Conservation (phyloP, 805 yeast species). For the Komagataella populi region DNA sequence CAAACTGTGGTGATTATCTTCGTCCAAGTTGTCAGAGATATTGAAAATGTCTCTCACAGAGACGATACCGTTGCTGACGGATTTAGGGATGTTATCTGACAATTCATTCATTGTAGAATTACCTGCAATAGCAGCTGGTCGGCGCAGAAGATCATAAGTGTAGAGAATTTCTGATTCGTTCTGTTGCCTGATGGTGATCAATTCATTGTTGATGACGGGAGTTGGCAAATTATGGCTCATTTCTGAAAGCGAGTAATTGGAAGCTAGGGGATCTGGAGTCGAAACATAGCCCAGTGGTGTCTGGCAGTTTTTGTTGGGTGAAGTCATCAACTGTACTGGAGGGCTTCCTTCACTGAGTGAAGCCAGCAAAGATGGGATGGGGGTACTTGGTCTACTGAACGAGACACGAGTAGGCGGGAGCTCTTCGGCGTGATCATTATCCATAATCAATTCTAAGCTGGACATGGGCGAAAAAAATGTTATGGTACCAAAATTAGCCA, state of each 20-base stretch:
- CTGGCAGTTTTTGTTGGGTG: neutral
- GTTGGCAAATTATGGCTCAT: neutral
- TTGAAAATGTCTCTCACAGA: neutral
- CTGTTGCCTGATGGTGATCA: neutral
- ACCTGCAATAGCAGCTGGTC: neutral
- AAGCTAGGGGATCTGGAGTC: neutral
- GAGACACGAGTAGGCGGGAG: neutral
- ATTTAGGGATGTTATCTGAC: neutral
- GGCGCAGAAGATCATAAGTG: neutral
- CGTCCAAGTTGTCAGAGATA: neutral
- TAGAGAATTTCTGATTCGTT: neutral
- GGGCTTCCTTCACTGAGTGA: neutral
- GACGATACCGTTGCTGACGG: neutral
- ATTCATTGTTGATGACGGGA: neutral
- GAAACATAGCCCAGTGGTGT: neutral
- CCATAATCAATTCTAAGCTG: neutral
- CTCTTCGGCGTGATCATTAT: neutral
- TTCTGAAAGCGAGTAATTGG: neutral
- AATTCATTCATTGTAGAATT: neutral
- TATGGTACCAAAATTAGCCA: neutral
- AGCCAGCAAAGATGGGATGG: neutral
- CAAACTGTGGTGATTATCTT: neutral
- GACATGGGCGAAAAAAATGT: neutral
- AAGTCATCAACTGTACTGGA: neutral
- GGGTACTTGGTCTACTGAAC: neutral